Evolutionary conservation across 192 early-diverging fungal species (phyloP), one percentile per base, ranked within the genome.

Genomic region (Phycomyces nitens): DNA sequence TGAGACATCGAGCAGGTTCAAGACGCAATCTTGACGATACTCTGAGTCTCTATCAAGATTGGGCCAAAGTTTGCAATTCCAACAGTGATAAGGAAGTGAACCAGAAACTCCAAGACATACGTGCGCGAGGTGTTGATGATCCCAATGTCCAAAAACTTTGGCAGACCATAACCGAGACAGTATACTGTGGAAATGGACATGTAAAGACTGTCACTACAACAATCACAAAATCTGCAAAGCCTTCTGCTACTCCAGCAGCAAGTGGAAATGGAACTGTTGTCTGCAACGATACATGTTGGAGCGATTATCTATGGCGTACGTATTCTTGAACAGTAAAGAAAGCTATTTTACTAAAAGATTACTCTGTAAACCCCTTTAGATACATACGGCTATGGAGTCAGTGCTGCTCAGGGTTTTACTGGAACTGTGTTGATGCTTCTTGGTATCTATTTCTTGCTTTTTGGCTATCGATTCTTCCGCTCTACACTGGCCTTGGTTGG

Each of bases 391-490:
- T 75, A 66, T 38, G 70, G 74, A 26, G 60, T 81, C 23, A 53
- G 60, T 14, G 70, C 73, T 22, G 75, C 77, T 18, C 66, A 66
- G 23, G 76, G 69, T 10, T 61, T 79, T 26, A 69, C 73, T 7
- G 81, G 80, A 38, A 72, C 74, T 40, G 67, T 80, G 42, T 56
- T 66, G 29, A 73, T 84, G 42, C 24, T 82, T 16, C 44, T 69
- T 16, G 79, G 75, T 15, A 43, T 81, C 24, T 59, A 77, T 34
- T 80, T 82, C 60, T 62, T 72, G 16, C 77, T 84, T 61, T 76
- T 77, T 63, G 81, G 81, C 24, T 76, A 62, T 68, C 65, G 80
- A 5, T 68, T 76, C 60, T 82, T 84, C 76, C 71, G 70, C 38
- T 43, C 73, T 21, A 77, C 75, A 41, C 53, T 85, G 68, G 76